Evolutionary conservation across 1,139 yeast genomes (phyloP).

Genomic region (Blastobotrys niveus): DNA sequence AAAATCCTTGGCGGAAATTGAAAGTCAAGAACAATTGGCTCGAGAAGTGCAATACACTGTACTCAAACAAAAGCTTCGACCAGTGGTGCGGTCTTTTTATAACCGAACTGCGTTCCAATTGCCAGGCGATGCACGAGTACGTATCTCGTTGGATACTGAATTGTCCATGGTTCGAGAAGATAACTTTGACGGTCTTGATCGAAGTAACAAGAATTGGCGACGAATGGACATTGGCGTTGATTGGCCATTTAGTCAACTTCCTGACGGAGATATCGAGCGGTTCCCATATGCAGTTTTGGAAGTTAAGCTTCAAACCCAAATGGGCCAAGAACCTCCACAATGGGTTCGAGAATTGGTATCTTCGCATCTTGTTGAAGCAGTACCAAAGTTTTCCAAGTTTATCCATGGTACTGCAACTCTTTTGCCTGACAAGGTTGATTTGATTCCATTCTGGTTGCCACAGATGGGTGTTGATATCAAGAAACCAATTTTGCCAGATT

Average conservation of each 20-base stretch:
- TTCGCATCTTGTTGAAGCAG: slow-evolving; percentile 94
- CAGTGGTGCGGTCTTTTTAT: slow-evolving; percentile 92
- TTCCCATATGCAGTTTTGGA: slow-evolving; percentile 97
- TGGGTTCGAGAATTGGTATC: slow-evolving; percentile 93
- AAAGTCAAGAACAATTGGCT: slow-evolving; percentile 84
- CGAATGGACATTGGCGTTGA: slow-evolving; percentile 98
- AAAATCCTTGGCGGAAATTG: slow-evolving; percentile 80
- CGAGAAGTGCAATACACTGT: slow-evolving; percentile 88
- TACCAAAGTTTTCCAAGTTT: slow-evolving; percentile 94
- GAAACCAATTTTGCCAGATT: slow-evolving; percentile 69
- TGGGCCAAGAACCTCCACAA: slow-evolving; percentile 97
- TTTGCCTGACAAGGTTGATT: slow-evolving; percentile 70
- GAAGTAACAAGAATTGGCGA: slow-evolving; percentile 94
- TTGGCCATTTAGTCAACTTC: slow-evolving; percentile 83
- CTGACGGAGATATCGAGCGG: slow-evolving; percentile 78
- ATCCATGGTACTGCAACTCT: slow-evolving; percentile 92
- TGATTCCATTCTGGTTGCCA: slow-evolving; percentile 97
- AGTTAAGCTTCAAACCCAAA: slow-evolving; percentile 92
- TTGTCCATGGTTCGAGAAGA: slow-evolving; percentile 95
- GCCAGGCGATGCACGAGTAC: slow-evolving; percentile 98
- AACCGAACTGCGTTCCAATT: slow-evolving; percentile 98
- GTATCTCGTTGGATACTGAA: slow-evolving; percentile 95
- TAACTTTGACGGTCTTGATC: slow-evolving; percentile 84
- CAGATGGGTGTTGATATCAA: slow-evolving; percentile 95
- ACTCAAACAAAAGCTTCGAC: slow-evolving; percentile 76